Base-by-base conservation (phyloP, 2,329 filamentous ascomycete species). In the Rhinocladiella similis region DNA sequence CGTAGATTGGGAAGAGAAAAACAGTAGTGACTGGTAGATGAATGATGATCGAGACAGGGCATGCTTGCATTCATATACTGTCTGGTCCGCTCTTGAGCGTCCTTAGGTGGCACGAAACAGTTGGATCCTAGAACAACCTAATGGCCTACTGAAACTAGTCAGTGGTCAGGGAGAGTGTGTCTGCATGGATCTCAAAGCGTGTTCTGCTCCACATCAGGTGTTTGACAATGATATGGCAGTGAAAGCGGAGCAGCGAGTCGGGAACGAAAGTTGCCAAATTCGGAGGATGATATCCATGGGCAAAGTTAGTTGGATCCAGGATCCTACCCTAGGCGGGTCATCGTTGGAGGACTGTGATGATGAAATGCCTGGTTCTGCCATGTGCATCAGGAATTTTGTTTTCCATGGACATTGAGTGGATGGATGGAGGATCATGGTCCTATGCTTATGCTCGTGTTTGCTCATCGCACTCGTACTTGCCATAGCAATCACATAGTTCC, bases 181-280 rank as follows among this genome's bases (percentile, higher is more conserved):
- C 12, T 20, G 20, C 12, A 53, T 47, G 50, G 50, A 53, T 41
- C 42, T 45, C 9, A 27, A 52, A 36, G n/a, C 18, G 45, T 36
- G 27, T 35, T 33, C 25, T 36, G 39, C 50, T 33, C 50, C 27
- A 48, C 46, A 36, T n/a, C 5, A 20, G 6, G 22, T 27, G 18
- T 48, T 47, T 53, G 42, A 43, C 38, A 33, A 47, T 19, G 5
- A 41, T 41, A 41, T 27, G 43, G 19, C 6, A 29, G 22, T 29
- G 36, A 29, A 25, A 48, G 27, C 42, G 39, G 38, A 25, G 43
- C 27, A 35, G 16, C 22, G 35, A 33, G 19, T 43, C 20, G 20
- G 54, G 14, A 39, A 20, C 29, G 47, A 36, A 57, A 60, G 54
- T 60, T 60, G 48, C 57, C 45, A 25, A 16, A 57, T 60, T 41